A percentile compares a stretch with the other conserved stretches of the same genome.
These are phyloP conservation scores for Brassica juncea DNA, from an alignment of 345 rosid genomes.

Conservation along the genomic window DNA sequence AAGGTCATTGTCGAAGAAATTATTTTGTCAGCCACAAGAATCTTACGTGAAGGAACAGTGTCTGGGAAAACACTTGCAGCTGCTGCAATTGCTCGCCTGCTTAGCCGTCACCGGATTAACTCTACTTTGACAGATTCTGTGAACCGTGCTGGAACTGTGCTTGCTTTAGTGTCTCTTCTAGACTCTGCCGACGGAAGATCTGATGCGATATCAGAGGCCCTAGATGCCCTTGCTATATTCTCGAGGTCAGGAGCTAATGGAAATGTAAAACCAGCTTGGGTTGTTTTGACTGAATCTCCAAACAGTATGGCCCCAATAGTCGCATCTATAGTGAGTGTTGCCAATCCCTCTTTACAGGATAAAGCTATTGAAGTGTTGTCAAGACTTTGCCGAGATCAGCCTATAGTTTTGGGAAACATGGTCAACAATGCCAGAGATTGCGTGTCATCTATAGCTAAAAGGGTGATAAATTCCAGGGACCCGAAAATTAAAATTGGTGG, in stretches of 20 bases:
- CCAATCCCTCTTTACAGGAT: conserved; percentile 76
- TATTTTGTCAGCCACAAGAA: conserved; percentile 86
- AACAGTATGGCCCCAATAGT: conserved; percentile 82
- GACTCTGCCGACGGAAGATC: conserved; percentile 75
- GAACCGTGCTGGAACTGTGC: conserved; percentile 90
- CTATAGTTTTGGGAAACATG: conserved; percentile 75
- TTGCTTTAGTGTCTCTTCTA: conserved; percentile 88
- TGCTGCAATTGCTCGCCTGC: conserved; percentile 91
- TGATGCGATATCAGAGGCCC: conserved; percentile 75
- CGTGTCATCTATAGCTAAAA: conserved; percentile 61
- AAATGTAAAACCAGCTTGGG: conserved; percentile 85
- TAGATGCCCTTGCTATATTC: conserved; percentile 89
- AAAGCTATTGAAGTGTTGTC: conserved; percentile 93
- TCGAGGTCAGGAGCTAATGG: conserved; percentile 69
- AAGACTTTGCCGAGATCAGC: conserved; percentile 82
- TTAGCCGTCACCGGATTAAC: conserved; percentile 69
- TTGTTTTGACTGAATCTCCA: conserved; percentile 82
- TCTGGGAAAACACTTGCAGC: conserved; percentile 95
- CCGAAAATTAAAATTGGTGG: conserved; percentile 90
- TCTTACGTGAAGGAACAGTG: conserved; percentile 86
- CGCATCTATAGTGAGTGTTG: conserved; percentile 65
- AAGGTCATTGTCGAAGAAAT: conserved; percentile 76
- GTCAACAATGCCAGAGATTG: conserved; percentile 69
- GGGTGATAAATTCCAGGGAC: conserved; percentile 68
- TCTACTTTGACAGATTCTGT: conserved; percentile 75